phyloP scores from a whole-genome alignment of 2,329 filamentous ascomycete species.

The Ceratocystis alfenasii region DNA sequence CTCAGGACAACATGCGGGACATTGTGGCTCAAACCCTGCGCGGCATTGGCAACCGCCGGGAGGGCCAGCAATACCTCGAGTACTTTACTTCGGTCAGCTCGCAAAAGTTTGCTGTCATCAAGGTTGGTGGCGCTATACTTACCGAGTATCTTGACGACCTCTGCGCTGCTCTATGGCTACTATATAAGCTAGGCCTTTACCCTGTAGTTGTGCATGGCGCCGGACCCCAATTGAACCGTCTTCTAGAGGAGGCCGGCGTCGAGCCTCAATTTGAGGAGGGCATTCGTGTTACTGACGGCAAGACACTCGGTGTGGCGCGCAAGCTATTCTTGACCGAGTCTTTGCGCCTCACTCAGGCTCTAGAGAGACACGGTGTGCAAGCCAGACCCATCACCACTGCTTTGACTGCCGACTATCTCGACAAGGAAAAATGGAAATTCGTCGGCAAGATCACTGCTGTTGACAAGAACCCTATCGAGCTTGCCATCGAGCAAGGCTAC shows the following conservation, averaged over 20 bases:
- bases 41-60: constrained; percentile 90
- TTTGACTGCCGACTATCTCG: constrained; percentile 84
- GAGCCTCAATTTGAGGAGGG: constrained; percentile 95
- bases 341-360: constrained; percentile 74
- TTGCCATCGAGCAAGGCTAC: constrained; percentile 79
- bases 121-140: constrained; percentile 91
- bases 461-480: constrained; percentile 80
- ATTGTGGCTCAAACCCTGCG: constrained; percentile 53
- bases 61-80: constrained; percentile 93
- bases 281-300: constrained; percentile 87
- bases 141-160: constrained; percentile 89
- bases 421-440: constrained; percentile 91
- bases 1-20: constrained; percentile 27
- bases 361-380: constrained; percentile 80
- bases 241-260: constrained; percentile 79
- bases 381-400: constrained; percentile 85
- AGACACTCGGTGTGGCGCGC: constrained; percentile 80
- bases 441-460: constrained; percentile 93
- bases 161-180: constrained; percentile 75
- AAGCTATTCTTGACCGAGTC: constrained; percentile 95
- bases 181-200: constrained; percentile 89
- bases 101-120: constrained; percentile 96
- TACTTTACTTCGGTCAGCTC: constrained; percentile 95
- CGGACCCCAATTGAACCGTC: constrained; percentile 85
- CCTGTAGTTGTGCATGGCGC: constrained; percentile 93